These are phyloP conservation scores for Zoysia japonica DNA, from an alignment of 176 grass and related monocot species.

Conservation along the genomic window DNA sequence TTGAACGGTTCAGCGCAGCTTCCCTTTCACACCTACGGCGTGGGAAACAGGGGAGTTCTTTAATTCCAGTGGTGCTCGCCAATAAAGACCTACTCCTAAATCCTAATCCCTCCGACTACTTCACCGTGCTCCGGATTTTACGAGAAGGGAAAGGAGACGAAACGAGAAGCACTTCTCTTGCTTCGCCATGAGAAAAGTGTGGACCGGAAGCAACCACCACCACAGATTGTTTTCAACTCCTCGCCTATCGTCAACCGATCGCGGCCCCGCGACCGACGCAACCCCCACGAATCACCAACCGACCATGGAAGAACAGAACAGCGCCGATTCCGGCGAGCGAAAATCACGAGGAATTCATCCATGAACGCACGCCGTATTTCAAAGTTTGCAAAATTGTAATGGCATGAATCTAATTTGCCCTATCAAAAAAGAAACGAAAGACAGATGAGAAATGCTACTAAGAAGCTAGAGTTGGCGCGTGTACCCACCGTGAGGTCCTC, in stretches of 20 bases:
- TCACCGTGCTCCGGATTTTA: slow-evolving; percentile 6
- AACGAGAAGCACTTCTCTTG: slow-evolving; percentile 10
- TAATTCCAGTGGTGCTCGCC: slow-evolving; percentile 27
- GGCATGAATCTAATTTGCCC: no score
- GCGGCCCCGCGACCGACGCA: not conserved
- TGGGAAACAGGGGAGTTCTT: slow-evolving; percentile 4
- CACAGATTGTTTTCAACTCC: not conserved
- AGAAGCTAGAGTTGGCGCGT: not conserved
- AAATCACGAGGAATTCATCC: not conserved
- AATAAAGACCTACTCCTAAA: slow-evolving; percentile 20
- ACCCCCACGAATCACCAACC: not conserved
- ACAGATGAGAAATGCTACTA: not conserved
- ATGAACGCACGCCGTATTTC: no score
- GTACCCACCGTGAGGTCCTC: slow-evolving; percentile 47
- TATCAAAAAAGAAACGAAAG: not conserved
- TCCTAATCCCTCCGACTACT: not conserved
- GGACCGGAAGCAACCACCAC: slow-evolving; percentile 27
- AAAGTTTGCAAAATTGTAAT: no score
- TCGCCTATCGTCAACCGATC: not conserved
- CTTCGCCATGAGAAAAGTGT: slow-evolving; percentile 12
- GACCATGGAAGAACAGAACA: not conserved
- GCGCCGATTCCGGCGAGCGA: not conserved
- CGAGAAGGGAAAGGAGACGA: not conserved
- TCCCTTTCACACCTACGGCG: slow-evolving; percentile 42
- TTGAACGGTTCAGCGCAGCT: slow-evolving; percentile 47